A percentile compares a stretch with the other conserved stretches of the same genome.
These are phyloP conservation scores for Guadua angustifolia DNA, from an alignment of 176 grass and related monocot genomes.

Conservation along the genomic window DNA sequence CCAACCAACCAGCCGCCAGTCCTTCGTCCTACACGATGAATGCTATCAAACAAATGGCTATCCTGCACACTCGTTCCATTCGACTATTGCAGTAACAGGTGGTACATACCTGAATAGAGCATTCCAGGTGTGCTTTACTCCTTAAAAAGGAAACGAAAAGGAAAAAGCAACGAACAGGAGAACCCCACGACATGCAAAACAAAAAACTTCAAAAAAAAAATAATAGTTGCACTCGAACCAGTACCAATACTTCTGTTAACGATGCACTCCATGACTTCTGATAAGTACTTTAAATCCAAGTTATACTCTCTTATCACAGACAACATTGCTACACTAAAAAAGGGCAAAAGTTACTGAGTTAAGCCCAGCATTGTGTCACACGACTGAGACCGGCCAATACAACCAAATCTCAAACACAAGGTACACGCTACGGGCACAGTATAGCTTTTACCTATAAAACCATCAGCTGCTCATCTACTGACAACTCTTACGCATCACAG, in stretches of 20 bases:
- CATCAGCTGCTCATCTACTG: conserved; percentile 39
- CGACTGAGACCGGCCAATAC: conserved; percentile 53
- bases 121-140: background rate
- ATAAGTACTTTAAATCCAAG: conserved; percentile 12
- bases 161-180: background rate
- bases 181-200: background rate
- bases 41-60: too few relatives aligned
- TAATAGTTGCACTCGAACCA: conserved; percentile 10
- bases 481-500: conserved; percentile 38
- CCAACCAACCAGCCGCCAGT: too few relatives aligned
- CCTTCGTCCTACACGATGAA: too few relatives aligned
- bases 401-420: conserved; percentile 48
- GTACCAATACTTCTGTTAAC: background rate
- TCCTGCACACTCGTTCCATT: background rate
- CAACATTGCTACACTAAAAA: conserved; percentile 21
- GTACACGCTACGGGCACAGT: conserved; percentile 13
- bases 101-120: background rate
- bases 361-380: conserved; percentile 25
- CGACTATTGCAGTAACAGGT: background rate
- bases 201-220: background rate
- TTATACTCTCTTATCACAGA: conserved; percentile 40
- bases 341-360: background rate
- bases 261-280: conserved; percentile 22
- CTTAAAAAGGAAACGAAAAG: background rate
- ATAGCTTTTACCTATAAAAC: conserved; percentile 36